These are phyloP conservation scores for Ganoderma boninense DNA, from an alignment of 1,284 basidiomycete genomes.

Conservation along the genomic window DNA sequence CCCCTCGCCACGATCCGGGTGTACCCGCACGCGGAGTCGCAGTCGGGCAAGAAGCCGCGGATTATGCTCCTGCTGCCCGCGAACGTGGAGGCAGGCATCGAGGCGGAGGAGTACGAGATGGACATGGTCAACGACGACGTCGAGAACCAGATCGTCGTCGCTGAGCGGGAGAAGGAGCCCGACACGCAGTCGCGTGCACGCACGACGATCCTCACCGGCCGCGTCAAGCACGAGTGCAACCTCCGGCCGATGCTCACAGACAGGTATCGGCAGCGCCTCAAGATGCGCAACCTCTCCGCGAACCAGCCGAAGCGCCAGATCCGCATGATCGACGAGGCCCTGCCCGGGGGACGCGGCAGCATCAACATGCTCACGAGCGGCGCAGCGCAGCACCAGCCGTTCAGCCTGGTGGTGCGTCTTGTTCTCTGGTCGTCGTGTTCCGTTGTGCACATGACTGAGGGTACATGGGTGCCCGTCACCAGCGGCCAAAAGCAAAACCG, in stretches of 20 bases:
- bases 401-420: conserved; percentile 64
- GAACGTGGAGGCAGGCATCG: conserved; percentile 52
- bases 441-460: not conserved
- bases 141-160: conserved; percentile 80
- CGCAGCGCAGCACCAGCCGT: conserved; percentile 45
- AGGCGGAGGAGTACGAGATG: conserved; percentile 76
- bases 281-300: conserved; percentile 64
- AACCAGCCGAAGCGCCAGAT: conserved; percentile 68
- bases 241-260: conserved; percentile 70
- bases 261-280: conserved; percentile 70
- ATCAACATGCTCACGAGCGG: conserved; percentile 67
- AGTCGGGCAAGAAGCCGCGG: conserved; percentile 58
- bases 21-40: conserved; percentile 59
- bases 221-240: conserved; percentile 79
- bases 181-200: conserved; percentile 62
- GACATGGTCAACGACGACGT: conserved; percentile 81
- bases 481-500: conserved; percentile 68
- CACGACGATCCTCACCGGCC: conserved; percentile 77
- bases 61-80: conserved; percentile 75
- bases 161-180: conserved; percentile 75
- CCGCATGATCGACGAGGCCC: conserved; percentile 63
- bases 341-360: conserved; percentile 68
- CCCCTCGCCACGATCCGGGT: conserved; percentile 80
- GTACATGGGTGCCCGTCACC: not conserved
- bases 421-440: not conserved